Conservation (phyloP, 2,329 filamentous ascomycete genomes). For the Verruconis gallopava region DNA sequence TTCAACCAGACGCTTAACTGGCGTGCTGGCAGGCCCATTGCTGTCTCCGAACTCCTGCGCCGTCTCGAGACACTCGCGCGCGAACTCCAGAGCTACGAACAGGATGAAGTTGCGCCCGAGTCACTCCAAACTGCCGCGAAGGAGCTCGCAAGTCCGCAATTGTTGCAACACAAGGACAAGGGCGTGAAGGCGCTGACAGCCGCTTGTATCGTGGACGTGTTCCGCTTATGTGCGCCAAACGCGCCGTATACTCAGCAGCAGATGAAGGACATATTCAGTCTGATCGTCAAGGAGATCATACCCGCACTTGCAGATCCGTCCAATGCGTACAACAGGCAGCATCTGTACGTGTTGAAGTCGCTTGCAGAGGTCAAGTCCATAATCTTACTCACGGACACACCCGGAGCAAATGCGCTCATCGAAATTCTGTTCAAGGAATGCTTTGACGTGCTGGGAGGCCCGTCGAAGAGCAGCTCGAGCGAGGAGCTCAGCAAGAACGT, state of each 20-base stretch:
- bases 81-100: slow-evolving; percentile 75
- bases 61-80: slow-evolving; percentile 69
- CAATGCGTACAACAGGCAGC: slow-evolving; percentile 83
- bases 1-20: slow-evolving; percentile 85
- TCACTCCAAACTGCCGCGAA: slow-evolving; percentile 75
- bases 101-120: slow-evolving; percentile 71
- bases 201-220: slow-evolving; percentile 83
- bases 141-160: slow-evolving; percentile 67
- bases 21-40: slow-evolving; percentile 81
- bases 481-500: slow-evolving; percentile 87
- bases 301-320: slow-evolving; percentile 75
- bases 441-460: slow-evolving; percentile 81
- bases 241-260: slow-evolving; percentile 85
- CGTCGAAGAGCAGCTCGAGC: slow-evolving; percentile 58
- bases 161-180: slow-evolving; percentile 83
- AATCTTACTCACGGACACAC: slow-evolving; percentile 76
- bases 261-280: slow-evolving; percentile 89
- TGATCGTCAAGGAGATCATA: slow-evolving; percentile 73
- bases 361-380: slow-evolving; percentile 91
- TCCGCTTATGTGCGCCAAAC: slow-evolving; percentile 85
- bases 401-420: slow-evolving; percentile 66
- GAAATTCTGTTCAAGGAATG: slow-evolving; percentile 72
- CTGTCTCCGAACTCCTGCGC: slow-evolving; percentile 66
- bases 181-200: slow-evolving; percentile 83
- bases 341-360: slow-evolving; percentile 81